Base-by-base conservation (phyloP, 306 rosid genomes). In the Leucaena leucocephala region DNA sequence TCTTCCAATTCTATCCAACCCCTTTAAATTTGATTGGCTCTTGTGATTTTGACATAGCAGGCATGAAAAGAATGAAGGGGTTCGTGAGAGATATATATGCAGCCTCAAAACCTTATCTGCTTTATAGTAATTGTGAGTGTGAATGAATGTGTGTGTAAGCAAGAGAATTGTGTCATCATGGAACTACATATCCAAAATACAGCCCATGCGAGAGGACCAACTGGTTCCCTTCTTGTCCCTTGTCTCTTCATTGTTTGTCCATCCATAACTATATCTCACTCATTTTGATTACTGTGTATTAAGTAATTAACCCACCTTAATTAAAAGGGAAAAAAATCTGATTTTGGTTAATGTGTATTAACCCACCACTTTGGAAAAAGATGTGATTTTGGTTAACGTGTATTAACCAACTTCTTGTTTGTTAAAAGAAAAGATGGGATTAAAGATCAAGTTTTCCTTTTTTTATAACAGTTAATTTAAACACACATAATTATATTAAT, bases 81-180 rank as follows among this genome's bases (percentile, higher is more conserved):
- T 65, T 65, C 72, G 78, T 78, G 85, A 76, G 73, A 55, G 71
- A 50, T 35, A 82, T 75, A 50, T 40, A 82, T 75, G 54, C 72
- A 80, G 48, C 90, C 77, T 71, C 78, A 40, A 40, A 42, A 72
- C 21, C 12, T 72, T 22, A 58, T 76, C 58, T 40, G 27, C n/a
- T 39, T 39, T 69, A 44, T 68, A 43, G 35, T 68, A 3, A 58
- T 19, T 19, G 40, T n/a, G 61, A 0, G 57, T 5, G 21, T 16
- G 63, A n/a, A n/a, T 57, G 35, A 19, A 2, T n/a, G n/a, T 21
- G 34, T 19, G 3, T 35, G 22, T 15, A 46, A 54, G 27, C 61
- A 54, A 6, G 2, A 33, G 15, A 35, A 19, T 27, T 35, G 71
- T 15, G 5, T 71, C n/a, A 4, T 43, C 46, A 66, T 1, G 11